A percentile compares a stretch with the other conserved stretches of the same genome.
Conservation (phyloP, 208 protist species). For the Balamuthia mandrillaris region DNA sequence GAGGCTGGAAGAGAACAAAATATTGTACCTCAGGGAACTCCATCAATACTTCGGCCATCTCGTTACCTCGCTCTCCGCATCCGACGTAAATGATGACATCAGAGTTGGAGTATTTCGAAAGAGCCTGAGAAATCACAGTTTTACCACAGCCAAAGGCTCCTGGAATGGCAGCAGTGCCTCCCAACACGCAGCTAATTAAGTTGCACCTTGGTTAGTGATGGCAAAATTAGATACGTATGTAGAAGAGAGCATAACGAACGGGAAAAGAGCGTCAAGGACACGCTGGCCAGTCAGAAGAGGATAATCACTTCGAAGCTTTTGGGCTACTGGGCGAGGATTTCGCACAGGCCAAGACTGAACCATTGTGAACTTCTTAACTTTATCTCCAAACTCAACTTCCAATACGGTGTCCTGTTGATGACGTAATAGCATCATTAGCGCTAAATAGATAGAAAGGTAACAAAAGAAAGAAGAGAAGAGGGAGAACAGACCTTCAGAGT, state of each 20-base stretch:
- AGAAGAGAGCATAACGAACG: constrained; percentile 57
- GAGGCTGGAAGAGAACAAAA: constrained; percentile 74
- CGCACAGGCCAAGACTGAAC: constrained; percentile 96
- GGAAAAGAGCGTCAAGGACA: constrained; percentile 98
- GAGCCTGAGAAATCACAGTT: constrained; percentile 99
- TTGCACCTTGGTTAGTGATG: not conserved
- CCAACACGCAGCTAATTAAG: constrained; percentile 85
- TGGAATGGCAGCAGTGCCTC: constrained; percentile 99
- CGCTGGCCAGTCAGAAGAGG: constrained; percentile 99
- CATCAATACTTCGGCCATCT: constrained; percentile 99
- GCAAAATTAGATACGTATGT: not conserved
- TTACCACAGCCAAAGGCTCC: constrained; percentile 99
- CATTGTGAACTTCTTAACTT: constrained; percentile 85
- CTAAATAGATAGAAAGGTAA: not conserved
- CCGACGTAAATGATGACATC: constrained; percentile 99
- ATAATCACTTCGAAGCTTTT: constrained; percentile 93
- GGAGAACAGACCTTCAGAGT: constrained; percentile 27
- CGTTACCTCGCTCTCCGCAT: constrained; percentile 99
- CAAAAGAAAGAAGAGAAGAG: constrained; percentile 14
- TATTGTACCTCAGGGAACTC: constrained; percentile 99
- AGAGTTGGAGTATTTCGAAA: constrained; percentile 99
- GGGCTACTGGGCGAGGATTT: constrained; percentile 82
- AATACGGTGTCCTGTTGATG: constrained; percentile 42
- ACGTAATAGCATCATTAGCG: constrained; percentile 14
- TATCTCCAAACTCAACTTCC: constrained; percentile 38